Evolutionary conservation across 306 rosid species (phyloP).

Genomic region (Begonia fuchsioides): DNA sequence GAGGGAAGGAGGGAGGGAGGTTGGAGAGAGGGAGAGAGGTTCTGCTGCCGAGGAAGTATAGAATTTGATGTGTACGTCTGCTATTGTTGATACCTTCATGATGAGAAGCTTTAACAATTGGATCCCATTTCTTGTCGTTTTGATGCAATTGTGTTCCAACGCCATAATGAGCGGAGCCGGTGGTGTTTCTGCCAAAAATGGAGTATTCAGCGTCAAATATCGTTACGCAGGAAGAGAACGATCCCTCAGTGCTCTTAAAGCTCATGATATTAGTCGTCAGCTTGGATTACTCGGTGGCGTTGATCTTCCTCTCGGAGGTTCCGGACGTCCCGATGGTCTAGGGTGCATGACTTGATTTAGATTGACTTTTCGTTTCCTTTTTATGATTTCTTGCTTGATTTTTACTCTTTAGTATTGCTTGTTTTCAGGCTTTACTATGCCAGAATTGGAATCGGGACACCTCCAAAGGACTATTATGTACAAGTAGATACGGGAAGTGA

Average conservation of each 20-base stretch:
- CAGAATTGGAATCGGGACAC: conserved; percentile 91
- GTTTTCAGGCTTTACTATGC: conserved; percentile 86
- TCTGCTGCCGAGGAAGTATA: not conserved
- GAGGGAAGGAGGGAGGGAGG: too few relatives aligned
- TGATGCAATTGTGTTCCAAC: conserved; percentile 1
- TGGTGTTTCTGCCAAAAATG: conserved; percentile 22
- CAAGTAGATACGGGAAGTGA: conserved; percentile 98
- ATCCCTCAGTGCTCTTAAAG: conserved; percentile 53
- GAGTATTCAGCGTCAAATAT: conserved; percentile 71
- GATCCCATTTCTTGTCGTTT: conserved; percentile 4
- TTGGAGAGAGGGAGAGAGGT: too few relatives aligned
- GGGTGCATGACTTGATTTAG: conserved; percentile 29
- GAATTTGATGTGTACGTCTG: not conserved
- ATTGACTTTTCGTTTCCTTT: not conserved
- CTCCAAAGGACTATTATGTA: conserved; percentile 68
- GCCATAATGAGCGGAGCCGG: conserved; percentile 4
- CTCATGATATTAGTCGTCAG: conserved; percentile 79
- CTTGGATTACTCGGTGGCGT: conserved; percentile 73
- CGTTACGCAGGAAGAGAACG: conserved; percentile 57
- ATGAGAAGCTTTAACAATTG: conserved; percentile 7
- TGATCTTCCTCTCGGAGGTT: conserved; percentile 89
- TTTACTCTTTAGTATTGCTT: conserved; percentile 1
- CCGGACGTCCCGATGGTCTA: conserved; percentile 83
- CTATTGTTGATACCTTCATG: not conserved
- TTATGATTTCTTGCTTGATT: not conserved